These are phyloP conservation scores for Nicotiana otophora DNA, from an alignment of 257 asterid species.

Conservation along the genomic window DNA sequence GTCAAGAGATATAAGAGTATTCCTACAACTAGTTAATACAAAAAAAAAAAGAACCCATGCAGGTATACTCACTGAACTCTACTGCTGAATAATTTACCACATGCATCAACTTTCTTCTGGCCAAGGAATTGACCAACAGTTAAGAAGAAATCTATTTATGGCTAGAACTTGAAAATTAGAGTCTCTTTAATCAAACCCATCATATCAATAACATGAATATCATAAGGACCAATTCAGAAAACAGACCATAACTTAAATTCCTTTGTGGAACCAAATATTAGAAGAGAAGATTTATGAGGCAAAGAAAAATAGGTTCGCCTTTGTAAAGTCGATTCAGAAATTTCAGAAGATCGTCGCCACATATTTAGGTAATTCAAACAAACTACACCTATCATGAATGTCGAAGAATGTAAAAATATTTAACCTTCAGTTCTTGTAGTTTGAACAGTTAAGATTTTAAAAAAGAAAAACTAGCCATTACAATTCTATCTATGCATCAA, in stretches of 20 bases:
- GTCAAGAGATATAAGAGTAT: not conserved
- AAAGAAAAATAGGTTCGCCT: not conserved
- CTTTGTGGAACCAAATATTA: not conserved
- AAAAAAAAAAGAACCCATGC: not conserved
- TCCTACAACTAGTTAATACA: not conserved
- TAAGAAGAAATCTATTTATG: not conserved
- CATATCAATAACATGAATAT: not conserved
- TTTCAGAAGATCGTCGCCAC: not conserved
- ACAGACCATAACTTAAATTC: not conserved
- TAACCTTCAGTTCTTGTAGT: not conserved
- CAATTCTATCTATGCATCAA: not conserved
- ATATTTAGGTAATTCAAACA: not conserved
- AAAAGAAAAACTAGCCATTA: not conserved
- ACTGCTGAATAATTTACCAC: not conserved
- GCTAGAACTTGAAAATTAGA: not conserved
- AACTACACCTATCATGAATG: not conserved
- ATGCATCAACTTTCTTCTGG: not conserved
- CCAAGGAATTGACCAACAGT: not conserved
- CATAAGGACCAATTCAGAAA: not conserved
- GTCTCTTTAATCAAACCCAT: not conserved
- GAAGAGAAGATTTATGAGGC: not conserved
- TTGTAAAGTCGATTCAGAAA: not conserved
- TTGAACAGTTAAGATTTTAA: not conserved
- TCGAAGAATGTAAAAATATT: not conserved
- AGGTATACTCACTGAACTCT: not conserved